These are phyloP conservation scores for Cornus suecica DNA, from an alignment of 148 eudicot species.

Conservation along the genomic window DNA sequence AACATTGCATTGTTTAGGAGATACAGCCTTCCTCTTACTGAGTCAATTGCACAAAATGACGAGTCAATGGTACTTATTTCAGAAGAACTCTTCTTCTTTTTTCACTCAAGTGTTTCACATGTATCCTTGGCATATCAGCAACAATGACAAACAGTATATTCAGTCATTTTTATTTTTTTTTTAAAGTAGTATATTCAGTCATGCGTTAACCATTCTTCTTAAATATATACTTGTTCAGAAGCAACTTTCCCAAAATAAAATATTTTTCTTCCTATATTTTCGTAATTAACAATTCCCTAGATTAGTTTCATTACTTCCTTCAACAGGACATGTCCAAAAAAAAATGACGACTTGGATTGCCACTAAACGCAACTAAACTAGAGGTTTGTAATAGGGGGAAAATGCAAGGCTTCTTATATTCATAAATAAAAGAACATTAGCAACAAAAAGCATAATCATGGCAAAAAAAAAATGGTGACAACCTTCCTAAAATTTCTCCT, in stretches of 20 bases:
- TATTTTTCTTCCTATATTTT: background rate
- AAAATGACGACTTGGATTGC: background rate
- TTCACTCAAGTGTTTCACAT: no score
- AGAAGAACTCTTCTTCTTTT: no score
- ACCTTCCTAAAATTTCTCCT: slow-evolving; percentile 81
- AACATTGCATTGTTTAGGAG: no score
- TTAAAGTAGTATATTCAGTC: no score
- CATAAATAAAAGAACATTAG: background rate
- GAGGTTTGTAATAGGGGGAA: background rate
- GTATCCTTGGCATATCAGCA: no score
- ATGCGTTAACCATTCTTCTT: no score
- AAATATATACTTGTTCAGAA: background rate
- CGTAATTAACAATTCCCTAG: background rate
- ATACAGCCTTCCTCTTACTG: no score
- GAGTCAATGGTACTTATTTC: no score
- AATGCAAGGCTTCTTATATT: background rate
- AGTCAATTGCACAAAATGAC: no score
- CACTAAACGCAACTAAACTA: background rate
- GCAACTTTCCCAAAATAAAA: background rate
- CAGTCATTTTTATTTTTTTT: no score
- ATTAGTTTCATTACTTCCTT: background rate
- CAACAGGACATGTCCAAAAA: background rate
- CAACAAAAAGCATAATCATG: background rate
- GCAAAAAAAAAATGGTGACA: slow-evolving; percentile 5
- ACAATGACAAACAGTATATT: no score